phyloP scores from a whole-genome alignment of 306 rosid genomes.

The Oemleria cerasiformis region DNA sequence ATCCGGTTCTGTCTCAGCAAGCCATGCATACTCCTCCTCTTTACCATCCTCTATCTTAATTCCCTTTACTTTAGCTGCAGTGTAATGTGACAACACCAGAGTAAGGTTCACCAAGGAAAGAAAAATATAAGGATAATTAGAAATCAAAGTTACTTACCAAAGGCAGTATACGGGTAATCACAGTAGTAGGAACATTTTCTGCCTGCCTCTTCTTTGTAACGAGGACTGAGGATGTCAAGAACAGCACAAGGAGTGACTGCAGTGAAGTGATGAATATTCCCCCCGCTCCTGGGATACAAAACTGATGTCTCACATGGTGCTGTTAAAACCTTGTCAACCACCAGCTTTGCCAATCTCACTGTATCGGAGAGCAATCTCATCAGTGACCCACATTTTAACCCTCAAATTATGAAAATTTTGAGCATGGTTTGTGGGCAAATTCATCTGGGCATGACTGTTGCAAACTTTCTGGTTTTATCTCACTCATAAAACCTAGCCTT shows the following conservation, averaged over 20 bases:
- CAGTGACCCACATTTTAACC: background rate
- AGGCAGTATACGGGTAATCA: conserved; percentile 71
- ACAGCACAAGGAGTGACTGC: conserved; percentile 86
- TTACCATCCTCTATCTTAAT: conserved; percentile 34
- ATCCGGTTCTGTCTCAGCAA: conserved; percentile 60
- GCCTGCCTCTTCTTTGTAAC: conserved; percentile 74
- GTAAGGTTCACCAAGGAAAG: background rate
- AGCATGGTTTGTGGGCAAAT: background rate
- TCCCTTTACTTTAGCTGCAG: conserved; percentile 52
- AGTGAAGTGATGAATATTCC: conserved; percentile 87
- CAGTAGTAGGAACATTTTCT: conserved; percentile 81
- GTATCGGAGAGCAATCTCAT: conserved; percentile 8
- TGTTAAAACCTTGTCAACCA: conserved; percentile 65
- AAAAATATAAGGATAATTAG: background rate
- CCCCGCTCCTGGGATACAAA: conserved; percentile 74
- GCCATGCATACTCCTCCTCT: conserved; percentile 90
- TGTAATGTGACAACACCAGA: background rate
- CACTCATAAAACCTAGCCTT: background rate
- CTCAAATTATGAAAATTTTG: background rate
- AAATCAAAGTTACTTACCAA: conserved; percentile 45
- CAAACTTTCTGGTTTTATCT: background rate
- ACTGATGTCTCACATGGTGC: conserved; percentile 72
- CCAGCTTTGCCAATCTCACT: conserved; percentile 81
- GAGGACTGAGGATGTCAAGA: conserved; percentile 83
- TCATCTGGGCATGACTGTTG: background rate